These are phyloP conservation scores for Helianthus tuberosus DNA, from an alignment of 129 eudicot species.

Conservation along the genomic window DNA sequence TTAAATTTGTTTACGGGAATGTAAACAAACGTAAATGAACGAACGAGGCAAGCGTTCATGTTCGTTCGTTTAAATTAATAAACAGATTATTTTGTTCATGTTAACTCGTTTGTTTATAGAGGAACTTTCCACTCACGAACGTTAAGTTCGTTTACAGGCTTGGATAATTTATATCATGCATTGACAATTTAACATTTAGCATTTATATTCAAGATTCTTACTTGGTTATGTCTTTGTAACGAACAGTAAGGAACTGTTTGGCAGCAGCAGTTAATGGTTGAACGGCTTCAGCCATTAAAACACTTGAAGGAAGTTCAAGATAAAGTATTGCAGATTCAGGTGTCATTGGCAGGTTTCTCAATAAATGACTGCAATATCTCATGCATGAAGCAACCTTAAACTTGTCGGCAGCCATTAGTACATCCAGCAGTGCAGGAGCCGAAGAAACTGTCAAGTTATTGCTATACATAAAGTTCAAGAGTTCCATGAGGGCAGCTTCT, in stretches of 20 bases:
- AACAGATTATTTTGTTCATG: too few species aligned
- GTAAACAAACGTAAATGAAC: too few species aligned
- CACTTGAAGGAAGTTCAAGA: constrained; percentile 70
- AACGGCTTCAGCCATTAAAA: constrained; percentile 74
- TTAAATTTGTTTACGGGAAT: too few species aligned
- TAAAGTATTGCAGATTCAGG: constrained; percentile 78
- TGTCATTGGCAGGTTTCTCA: constrained; percentile 68
- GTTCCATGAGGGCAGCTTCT: constrained; percentile 89
- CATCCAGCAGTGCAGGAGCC: constrained; percentile 65
- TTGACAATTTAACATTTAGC: not conserved
- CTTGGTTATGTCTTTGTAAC: constrained; percentile 81
- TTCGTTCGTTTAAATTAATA: too few species aligned
- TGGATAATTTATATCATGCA: not conserved
- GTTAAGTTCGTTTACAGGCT: too few species aligned
- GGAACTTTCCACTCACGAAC: too few species aligned
- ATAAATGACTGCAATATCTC: constrained; percentile 64
- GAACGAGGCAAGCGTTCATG: too few species aligned
- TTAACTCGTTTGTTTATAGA: too few species aligned
- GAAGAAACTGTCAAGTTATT: constrained; percentile 51
- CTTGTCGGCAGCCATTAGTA: constrained; percentile 90
- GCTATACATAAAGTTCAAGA: constrained; percentile 77
- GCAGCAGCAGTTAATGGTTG: constrained; percentile 74
- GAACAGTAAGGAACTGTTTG: constrained; percentile 59
- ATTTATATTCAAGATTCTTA: constrained; percentile 36
- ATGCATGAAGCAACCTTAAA: constrained; percentile 90